phyloP scores from a whole-genome alignment of 2,329 filamentous ascomycete genomes.

The Penicillium nordicum region DNA sequence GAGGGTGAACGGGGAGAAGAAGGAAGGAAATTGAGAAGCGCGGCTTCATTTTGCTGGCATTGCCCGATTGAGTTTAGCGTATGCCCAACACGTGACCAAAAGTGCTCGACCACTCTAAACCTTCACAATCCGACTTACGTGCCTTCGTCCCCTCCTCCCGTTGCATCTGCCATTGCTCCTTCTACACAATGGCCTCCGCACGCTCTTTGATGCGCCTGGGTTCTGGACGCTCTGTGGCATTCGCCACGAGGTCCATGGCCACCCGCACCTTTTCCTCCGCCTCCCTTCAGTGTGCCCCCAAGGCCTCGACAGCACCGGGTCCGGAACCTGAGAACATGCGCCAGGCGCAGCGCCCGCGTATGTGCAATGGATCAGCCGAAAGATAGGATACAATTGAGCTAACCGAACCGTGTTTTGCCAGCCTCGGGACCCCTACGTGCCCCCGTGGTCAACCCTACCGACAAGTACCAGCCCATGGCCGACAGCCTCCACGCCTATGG shows the following conservation, averaged over 20 bases:
- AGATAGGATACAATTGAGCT: constrained; percentile 11
- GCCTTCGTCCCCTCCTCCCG: constrained; percentile 19
- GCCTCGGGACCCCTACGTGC: constrained; percentile 64
- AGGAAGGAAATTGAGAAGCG: constrained; percentile 27
- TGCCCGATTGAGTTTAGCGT: constrained; percentile 23
- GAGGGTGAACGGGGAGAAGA: constrained; percentile 24
- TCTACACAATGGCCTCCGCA: constrained; percentile 43
- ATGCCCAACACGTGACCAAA: constrained; percentile 24
- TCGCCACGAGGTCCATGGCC: constrained; percentile 34
- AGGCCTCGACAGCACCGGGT: constrained; percentile 51
- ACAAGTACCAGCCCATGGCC: constrained; percentile 85
- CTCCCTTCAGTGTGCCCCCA: constrained; percentile 44
- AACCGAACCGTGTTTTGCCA: constrained; percentile 23
- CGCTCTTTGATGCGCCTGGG: constrained; percentile 46
- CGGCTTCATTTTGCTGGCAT: constrained; percentile 32
- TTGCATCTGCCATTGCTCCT: constrained; percentile 30
- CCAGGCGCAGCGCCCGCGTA: constrained; percentile 54
- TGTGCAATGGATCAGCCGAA: constrained; percentile 23
- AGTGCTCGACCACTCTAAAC: constrained; percentile 28
- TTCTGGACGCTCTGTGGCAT: constrained; percentile 38
- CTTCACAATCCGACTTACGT: constrained; percentile 25
- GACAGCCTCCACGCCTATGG: constrained; percentile 91
- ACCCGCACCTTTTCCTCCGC: constrained; percentile 40
- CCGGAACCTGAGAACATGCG: constrained; percentile 66
- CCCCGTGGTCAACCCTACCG: constrained; percentile 83